Evolutionary conservation across 352 stramenopile genomes (phyloP).

Genomic region (Phytophthora citrophthora): DNA sequence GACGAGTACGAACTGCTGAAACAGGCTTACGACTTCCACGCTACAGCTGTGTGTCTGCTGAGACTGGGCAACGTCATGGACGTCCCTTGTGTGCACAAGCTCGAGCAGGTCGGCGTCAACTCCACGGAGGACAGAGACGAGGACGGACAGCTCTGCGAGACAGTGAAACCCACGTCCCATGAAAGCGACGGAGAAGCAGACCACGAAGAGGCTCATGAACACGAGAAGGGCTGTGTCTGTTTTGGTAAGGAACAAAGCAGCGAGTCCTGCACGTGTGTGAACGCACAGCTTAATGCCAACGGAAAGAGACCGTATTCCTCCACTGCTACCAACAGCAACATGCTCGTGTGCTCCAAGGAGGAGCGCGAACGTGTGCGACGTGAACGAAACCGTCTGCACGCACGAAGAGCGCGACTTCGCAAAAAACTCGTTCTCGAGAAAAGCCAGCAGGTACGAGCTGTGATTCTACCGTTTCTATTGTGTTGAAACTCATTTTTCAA

Average conservation of each 20-base stretch:
- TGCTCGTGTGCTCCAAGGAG: slow-evolving; percentile 64
- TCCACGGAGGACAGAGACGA: slow-evolving; percentile 47
- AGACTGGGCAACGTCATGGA: slow-evolving; percentile 49
- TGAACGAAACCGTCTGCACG: slow-evolving; percentile 79
- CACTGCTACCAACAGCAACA: slow-evolving; percentile 26
- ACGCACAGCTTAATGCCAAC: slow-evolving; percentile 41
- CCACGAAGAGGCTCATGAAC: slow-evolving; percentile 41
- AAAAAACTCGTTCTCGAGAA: slow-evolving; percentile 86
- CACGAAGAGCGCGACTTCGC: slow-evolving; percentile 69
- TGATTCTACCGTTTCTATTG: background rate
- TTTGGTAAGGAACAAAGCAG: slow-evolving; percentile 37
- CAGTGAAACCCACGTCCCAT: slow-evolving; percentile 22
- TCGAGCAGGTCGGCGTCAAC: slow-evolving; percentile 59
- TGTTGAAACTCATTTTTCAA: slow-evolving; percentile 7
- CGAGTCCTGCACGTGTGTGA: slow-evolving; percentile 28
- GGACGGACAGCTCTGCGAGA: slow-evolving; percentile 33
- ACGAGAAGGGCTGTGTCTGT: slow-evolving; percentile 55
- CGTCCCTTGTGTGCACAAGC: slow-evolving; percentile 50
- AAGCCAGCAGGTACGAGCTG: slow-evolving; percentile 61
- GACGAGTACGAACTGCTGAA: slow-evolving; percentile 69
- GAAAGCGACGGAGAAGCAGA: slow-evolving; percentile 49
- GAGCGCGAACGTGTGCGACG: slow-evolving; percentile 75
- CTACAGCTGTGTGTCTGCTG: slow-evolving; percentile 69
- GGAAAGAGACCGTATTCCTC: slow-evolving; percentile 46
- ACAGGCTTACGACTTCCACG: slow-evolving; percentile 80